A percentile compares a stretch with the other conserved stretches of the same genome.
Evolutionary conservation across 345 rosid genomes (phyloP).

Genomic region (Pistacia vera): DNA sequence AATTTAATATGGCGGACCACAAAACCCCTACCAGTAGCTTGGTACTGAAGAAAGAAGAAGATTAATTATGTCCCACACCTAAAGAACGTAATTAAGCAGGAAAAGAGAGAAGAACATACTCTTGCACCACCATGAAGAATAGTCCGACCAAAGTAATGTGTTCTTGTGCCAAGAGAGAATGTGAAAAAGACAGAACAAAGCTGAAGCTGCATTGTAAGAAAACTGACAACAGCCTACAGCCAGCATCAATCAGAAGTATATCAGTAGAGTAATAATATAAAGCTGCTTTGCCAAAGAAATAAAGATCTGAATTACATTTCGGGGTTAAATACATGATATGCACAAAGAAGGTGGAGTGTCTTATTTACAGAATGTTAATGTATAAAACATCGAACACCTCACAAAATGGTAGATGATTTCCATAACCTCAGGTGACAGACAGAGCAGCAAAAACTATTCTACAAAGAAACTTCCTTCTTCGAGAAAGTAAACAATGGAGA

Average conservation of each 20-base stretch:
- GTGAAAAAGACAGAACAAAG: constrained; percentile 98
- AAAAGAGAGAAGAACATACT: constrained; percentile 43
- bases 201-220: constrained; percentile 93
- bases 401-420: neutral
- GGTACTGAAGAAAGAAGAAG: constrained; percentile 58
- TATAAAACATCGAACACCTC: neutral
- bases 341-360: neutral
- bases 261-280: constrained; percentile 6
- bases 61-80: constrained; percentile 16
- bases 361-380: neutral
- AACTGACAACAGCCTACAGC: constrained; percentile 87
- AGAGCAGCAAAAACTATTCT: neutral
- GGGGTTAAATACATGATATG: neutral
- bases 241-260: constrained; percentile 26
- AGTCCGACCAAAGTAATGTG: constrained; percentile 97
- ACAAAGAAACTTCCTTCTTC: neutral
- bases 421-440: neutral
- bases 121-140: constrained; percentile 98
- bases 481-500: neutral
- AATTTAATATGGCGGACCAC: constrained; percentile 92
- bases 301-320: constrained; percentile 5
- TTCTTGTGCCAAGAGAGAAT: constrained; percentile 91
- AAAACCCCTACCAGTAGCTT: constrained; percentile 98
- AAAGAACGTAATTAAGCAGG: constrained; percentile 5
- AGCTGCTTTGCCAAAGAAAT: constrained; percentile 11